Evolutionary conservation across 768 basidiomycete genomes (phyloP).

Genomic region (Symmetrospora coprosmae): DNA sequence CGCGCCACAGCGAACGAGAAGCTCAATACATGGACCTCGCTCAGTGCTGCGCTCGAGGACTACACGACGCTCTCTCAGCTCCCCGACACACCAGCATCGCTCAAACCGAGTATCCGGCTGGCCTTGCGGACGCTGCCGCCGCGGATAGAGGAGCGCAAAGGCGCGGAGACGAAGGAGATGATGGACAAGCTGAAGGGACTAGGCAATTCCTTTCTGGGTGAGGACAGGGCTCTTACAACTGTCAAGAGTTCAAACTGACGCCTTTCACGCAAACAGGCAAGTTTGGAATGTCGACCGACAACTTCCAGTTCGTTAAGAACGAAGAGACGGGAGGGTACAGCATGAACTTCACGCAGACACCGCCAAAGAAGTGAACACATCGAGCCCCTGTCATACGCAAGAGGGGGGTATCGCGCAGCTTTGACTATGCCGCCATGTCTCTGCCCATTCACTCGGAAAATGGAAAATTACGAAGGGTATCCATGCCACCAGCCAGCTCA

Average conservation of each 20-base stretch:
- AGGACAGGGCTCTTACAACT: no score
- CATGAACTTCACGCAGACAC: constrained; percentile 57
- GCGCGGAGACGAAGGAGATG: constrained; percentile 81
- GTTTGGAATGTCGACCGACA: constrained; percentile 87
- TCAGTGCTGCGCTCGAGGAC: constrained; percentile 73
- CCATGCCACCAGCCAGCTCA: no score
- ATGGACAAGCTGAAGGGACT: constrained; percentile 78
- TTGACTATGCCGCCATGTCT: no score
- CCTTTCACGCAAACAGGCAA: constrained; percentile 47
- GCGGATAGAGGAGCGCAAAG: constrained; percentile 60
- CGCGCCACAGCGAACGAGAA: constrained; percentile 74
- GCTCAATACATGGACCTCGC: constrained; percentile 66
- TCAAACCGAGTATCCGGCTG: constrained; percentile 43
- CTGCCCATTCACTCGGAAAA: no score
- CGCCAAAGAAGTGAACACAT: not conserved
- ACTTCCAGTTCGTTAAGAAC: constrained; percentile 90
- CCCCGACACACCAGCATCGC: constrained; percentile 47
- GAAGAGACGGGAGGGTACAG: constrained; percentile 82
- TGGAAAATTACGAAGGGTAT: no score
- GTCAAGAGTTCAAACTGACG: not conserved
- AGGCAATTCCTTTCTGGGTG: constrained; percentile 77
- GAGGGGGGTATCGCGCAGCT: no score
- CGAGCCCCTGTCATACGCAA: no score
- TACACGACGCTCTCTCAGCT: constrained; percentile 58
- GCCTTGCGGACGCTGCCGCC: constrained; percentile 50